Evolutionary conservation across 768 basidiomycete genomes (phyloP), one percentile per base, ranked within the genome.

Genomic region (Lyophyllum semitale): DNA sequence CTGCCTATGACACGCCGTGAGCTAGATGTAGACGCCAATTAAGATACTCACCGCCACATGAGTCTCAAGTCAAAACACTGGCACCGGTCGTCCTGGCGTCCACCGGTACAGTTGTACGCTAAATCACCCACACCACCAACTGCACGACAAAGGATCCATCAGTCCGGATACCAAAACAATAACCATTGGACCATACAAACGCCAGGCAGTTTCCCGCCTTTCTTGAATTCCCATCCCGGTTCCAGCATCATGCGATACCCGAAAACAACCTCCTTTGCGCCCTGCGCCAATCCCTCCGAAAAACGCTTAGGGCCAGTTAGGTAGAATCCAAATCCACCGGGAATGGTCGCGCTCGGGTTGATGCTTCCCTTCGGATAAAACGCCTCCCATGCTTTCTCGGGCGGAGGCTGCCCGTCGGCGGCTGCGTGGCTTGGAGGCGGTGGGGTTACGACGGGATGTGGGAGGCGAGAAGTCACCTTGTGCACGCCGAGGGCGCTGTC

Each of bases 131-230:
- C 67, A 0, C 85, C 85, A 4, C 85, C 85, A 58, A 79, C 84
- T 84, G 37, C 53, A 29, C n/a, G 18, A 47, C 46, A 32, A 11
- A 26, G 43, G 20, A 23, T 38, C 37, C 8, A 43, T 32, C 35
- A 51, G 17, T n/a, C 38, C 11, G n/a, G 8, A 8, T n/a, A 23
- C 7, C 11, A 22, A 33, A 29, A 11, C 17, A 17, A 12, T n/a
- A 4, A 11, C n/a, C 20, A 32, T 30, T 8, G 46, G 22, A 15
- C 75, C 87, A 62, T 58, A 84, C 85, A 88, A 15, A 87, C 68
- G 11, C 89, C 89, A 29, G 89, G 88, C 15, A 91, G 73, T 63
- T 92, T 92, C 1, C 89, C 89, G 26, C 89, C 89, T 61, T 84
- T 85, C n/a, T 73, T 76, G 79, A 84, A 91, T 33, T 82, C 78